These are phyloP conservation scores for Chlamydomonas sp. DNA, from an alignment of 139 green algal species.

Conservation along the genomic window DNA sequence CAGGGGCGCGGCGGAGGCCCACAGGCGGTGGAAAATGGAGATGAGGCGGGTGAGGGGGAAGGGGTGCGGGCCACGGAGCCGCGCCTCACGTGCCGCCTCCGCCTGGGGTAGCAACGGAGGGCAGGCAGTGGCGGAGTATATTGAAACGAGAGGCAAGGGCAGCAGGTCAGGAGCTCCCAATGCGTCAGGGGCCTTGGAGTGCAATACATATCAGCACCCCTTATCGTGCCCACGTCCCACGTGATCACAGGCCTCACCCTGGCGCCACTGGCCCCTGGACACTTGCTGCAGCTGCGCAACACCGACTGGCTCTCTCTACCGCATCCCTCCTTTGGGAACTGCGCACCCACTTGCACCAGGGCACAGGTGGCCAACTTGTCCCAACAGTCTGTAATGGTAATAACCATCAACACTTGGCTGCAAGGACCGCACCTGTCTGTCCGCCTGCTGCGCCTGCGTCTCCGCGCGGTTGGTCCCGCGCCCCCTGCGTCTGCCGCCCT, in stretches of 20 bases:
- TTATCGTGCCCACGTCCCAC: too few species aligned
- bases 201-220: too few species aligned
- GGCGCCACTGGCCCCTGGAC: too few species aligned
- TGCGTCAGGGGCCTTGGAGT: too few species aligned
- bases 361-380: too few species aligned
- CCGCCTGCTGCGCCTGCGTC: constrained; percentile 24
- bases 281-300: too few species aligned
- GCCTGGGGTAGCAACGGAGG: constrained; percentile 26
- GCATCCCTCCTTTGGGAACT: too few species aligned
- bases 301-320: too few species aligned
- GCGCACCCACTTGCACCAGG: too few species aligned
- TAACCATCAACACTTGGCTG: background rate
- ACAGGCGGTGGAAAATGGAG: constrained; percentile 67
- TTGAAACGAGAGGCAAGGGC: background rate
- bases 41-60: constrained; percentile 75
- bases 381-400: too few species aligned
- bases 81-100: constrained; percentile 62
- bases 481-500: constrained; percentile 9
- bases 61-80: constrained; percentile 60
- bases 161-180: too few species aligned
- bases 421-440: constrained; percentile 44
- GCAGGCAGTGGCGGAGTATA: background rate
- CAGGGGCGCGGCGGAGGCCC: constrained; percentile 1
- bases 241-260: too few species aligned
- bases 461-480: background rate